Evolutionary conservation across 306 rosid species (phyloP), one percentile per base, ranked within the genome.

Genomic region (Senna siamea): DNA sequence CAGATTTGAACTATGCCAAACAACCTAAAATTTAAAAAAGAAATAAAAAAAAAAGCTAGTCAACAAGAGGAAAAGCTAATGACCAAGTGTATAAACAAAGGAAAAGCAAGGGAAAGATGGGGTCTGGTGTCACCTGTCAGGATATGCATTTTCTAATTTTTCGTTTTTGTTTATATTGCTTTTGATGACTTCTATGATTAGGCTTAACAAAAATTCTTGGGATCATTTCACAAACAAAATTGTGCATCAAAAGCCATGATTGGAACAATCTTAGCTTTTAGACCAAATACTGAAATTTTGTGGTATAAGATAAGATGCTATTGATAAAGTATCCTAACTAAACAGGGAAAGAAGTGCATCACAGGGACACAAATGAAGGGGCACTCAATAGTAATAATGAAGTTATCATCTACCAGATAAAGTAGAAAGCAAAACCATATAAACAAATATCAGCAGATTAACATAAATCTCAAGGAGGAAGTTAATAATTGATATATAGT

Each of bases 161-260:
- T 74, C 46, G 32, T 7, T 46, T 9, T 10, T 41, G 43, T 26
- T 26, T 48, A 69, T 70, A 55, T 87, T 85, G 85, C 91, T 89
- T 91, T 91, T 85, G 87, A 81, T 89, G 96, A 87, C 92, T 91
- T 94, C 87, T 79, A 88, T 94, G 96, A 86, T 88, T 87, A 79
- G 81, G 78, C 75, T 64, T 69, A 76, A 44, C 73, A 79, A 79
- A 79, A 55, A 70, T 70, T 74, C 68, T 88, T 84, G 92, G 96
- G 95, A 94, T 94, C 90, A 87, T 84, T 85, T 83, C 82, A 57
- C 79, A 79, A 82, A 87, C 89, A 79, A 85, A 81, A 83, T 78
- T 76, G 78, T 79, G 79, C 85, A 88, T 83, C 87, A 77, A 89
- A 87, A 81, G 89, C 82, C 92, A 89, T 88, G 89, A 93, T 93